Evolutionary conservation across 2,329 filamentous ascomycete genomes (phyloP).

Genomic region (Verticillium isaacii): DNA sequence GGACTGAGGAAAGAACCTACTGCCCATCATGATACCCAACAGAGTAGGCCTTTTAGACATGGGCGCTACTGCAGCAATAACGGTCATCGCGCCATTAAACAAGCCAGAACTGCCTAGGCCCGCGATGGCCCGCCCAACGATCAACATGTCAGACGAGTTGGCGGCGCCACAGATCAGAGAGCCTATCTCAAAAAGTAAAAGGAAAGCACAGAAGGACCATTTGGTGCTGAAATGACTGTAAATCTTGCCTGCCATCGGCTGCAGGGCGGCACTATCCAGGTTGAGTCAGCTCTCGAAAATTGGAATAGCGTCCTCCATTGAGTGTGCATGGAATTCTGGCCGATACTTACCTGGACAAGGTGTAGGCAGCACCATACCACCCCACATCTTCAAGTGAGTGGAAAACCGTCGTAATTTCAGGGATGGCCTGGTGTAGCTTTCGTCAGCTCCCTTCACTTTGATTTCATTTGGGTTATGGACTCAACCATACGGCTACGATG

Average conservation of each 20-base stretch:
- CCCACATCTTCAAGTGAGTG: slow-evolving; percentile 47
- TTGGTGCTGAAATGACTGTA: slow-evolving; percentile 36
- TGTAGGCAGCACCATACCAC: slow-evolving; percentile 49
- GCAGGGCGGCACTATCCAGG: slow-evolving; percentile 36
- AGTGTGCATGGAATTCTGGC: slow-evolving; percentile 7
- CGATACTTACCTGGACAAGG: slow-evolving; percentile 33
- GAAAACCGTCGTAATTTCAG: slow-evolving; percentile 44
- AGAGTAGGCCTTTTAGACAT: slow-evolving; percentile 18
- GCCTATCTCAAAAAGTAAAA: slow-evolving; percentile 31
- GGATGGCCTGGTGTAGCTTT: slow-evolving; percentile 30
- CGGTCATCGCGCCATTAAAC: slow-evolving; percentile 28
- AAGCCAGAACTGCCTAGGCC: slow-evolving; percentile 41
- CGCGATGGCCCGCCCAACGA: slow-evolving; percentile 43
- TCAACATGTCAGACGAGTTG: slow-evolving; percentile 38
- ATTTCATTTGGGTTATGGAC: neutral
- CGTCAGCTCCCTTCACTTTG: slow-evolving; percentile 1
- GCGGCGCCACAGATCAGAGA: slow-evolving; percentile 43
- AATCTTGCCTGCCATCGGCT: slow-evolving; percentile 47
- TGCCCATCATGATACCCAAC: neutral
- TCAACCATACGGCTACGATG: slow-evolving; percentile 37
- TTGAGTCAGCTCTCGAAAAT: neutral
- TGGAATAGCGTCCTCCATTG: neutral
- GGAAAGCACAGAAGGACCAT: slow-evolving; percentile 21
- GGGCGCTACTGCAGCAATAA: slow-evolving; percentile 22
- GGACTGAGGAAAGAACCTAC: slow-evolving; percentile 1